Base-by-base conservation (phyloP, 1,284 basidiomycete genomes). In the Pisolithus thermaeus region DNA sequence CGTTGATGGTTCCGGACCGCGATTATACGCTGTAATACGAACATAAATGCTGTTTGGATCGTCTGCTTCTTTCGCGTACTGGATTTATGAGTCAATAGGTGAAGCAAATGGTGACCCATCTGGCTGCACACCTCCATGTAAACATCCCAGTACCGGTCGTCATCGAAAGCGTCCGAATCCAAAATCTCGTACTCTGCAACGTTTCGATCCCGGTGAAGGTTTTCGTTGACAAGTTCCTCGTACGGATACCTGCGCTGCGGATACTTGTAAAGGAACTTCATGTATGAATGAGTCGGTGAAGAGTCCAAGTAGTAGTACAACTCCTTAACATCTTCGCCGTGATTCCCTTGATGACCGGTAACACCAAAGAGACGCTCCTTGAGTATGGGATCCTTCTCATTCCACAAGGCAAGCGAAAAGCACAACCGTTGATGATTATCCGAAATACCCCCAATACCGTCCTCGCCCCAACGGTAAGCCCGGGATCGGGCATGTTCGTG, bases 231-330 rank as follows among this genome's bases (percentile, higher is more conserved):
- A 49, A 99, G 82, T 59, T 97, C 81, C 66, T 97, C 92, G 72
- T 99, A 99, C 1, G 96, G 96, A 71, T 82, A 99, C 43, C 79
- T 76, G 58, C 83, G 77, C 70, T 99, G 96, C 14, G 96, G 95
- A 63, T 98, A 98, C 71, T 98, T 98, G 84, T 97, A 97, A 54
- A 97, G 74, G 71, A 90, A 96, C 72, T 98, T 99, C 96, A 98
- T 98, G 80, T 98, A 99, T 30, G 92, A 96, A 68, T 99, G 96
- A 1, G 95, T 97, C 20, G 96, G 96, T 0, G 96, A 97, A 49
- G 92, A 97, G 71, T 98, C 96, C 59, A 99, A 83, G 71, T 99
- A 98, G 69, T 95, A 99, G 71, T 98, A 98, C 28, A 98, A 75
- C 67, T 99, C 96, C 73, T 98, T 98, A 73, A 95, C 92, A 67